Base-by-base conservation (phyloP, 208 protist genomes). In the Crithidia sp. region DNA sequence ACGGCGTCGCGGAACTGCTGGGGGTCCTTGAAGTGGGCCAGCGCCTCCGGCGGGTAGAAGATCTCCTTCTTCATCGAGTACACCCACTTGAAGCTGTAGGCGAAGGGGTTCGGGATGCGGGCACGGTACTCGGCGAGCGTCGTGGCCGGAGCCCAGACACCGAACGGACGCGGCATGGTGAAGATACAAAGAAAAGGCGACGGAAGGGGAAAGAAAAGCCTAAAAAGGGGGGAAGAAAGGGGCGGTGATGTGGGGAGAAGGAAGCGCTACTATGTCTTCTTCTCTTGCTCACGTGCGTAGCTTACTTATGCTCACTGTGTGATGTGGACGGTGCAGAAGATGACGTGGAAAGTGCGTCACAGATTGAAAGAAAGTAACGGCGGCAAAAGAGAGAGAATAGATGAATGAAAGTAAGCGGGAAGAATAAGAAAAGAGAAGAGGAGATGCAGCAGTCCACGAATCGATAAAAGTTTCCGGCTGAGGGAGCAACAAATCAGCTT, bases 1-100 rank as follows among this genome's bases (percentile, higher is more conserved):
- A 94, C 85, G 74, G 87, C 83, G 62, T 95, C 91, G 71, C 88
- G 90, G 77, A 93, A 95, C 79, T 93, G 88, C 77, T 94, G 91
- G 47, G 84, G 91, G 78, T 95, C 89, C 72, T 92, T 92, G 76
- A 95, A 95, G 80, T 92, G 87, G 5, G 88, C 88, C 66, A 95
- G 76, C 43, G 91, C 89, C 77, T 94, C 88, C 19, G 91, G 91
- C 43, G 86, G 82, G 81, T 95, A 95, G 82, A 87, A 93, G 45
- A 93, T 82, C 70, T 95, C 88, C 59, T 82, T 82, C 75, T 84
- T 82, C 44, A 81, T 85, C 36, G 41, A 56, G 67, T 80, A 86
- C 10, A 90, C 49, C 60, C 68, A 83, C 39, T 69, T 70, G 58
- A 95, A 84, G 65, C 71, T 81, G 81, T 88, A 92, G 44, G 79